These are phyloP conservation scores for Cordyceps tenuipes DNA, from an alignment of 2,329 filamentous ascomycete genomes.

Conservation along the genomic window DNA sequence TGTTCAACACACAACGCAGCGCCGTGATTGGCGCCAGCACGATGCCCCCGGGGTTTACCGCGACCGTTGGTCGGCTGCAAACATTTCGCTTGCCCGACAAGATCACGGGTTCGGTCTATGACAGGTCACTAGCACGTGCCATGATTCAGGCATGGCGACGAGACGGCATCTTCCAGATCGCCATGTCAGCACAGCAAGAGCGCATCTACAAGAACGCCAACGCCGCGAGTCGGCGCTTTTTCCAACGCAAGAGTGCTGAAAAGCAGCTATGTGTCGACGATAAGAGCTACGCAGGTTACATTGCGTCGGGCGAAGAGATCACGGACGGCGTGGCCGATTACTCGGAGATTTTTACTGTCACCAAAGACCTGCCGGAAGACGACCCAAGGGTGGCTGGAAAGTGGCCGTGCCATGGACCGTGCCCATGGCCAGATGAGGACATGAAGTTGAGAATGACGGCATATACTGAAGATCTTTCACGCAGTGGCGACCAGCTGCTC, in stretches of 20 bases:
- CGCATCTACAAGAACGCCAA: constrained; percentile 29
- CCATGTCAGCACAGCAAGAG: constrained; percentile 28
- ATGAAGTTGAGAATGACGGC: constrained; percentile 31
- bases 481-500: constrained; percentile 36
- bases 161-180: constrained; percentile 40
- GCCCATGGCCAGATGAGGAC: constrained; percentile 36
- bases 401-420: constrained; percentile 43
- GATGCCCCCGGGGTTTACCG: constrained; percentile 22
- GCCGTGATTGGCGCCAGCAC: constrained; percentile 1
- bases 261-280: constrained; percentile 37
- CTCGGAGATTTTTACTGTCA: constrained; percentile 44
- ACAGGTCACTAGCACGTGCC: constrained; percentile 30
- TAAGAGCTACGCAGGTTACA: constrained; percentile 39
- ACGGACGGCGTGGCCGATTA: constrained; percentile 42
- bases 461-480: constrained; percentile 34
- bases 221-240: constrained; percentile 31
- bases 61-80: constrained; percentile 23
- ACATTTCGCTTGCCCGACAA: constrained; percentile 34
- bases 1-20: not conserved
- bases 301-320: constrained; percentile 41
- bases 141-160: constrained; percentile 34
- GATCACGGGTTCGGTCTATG: constrained; percentile 25
- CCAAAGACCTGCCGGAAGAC: constrained; percentile 33
- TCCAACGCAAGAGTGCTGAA: constrained; percentile 24
- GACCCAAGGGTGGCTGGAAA: constrained; percentile 31